Base-by-base conservation (phyloP, 1,139 yeast genomes). In the Insectozyma bohioensis region DNA sequence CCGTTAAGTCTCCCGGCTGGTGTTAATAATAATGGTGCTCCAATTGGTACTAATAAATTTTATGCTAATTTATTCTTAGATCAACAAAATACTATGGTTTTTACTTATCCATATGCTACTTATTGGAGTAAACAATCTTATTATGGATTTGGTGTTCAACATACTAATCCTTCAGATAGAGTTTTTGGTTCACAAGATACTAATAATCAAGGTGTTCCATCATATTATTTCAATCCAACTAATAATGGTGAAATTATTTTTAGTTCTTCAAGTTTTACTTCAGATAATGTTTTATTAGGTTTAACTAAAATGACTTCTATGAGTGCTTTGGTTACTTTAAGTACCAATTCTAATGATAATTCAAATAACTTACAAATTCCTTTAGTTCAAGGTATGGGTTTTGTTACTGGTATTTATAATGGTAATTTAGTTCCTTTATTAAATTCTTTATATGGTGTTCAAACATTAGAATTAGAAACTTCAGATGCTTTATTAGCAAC, bases 101-200 rank as follows among this genome's bases (percentile, higher is more conserved):
- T 85, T 81, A 76, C 95, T 1, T 88, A 82, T 48, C 97, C 97
- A 2, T 87, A 85, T 51, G 79, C 87, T 2, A 58, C 87, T 26
- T 85, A 86, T 80, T 79, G 73, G 69, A 49, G 49, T 18, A 65
- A 63, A 18, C 20, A 26, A 5, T 58, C 48, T 30, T 59, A 61
- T 45, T 68, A 65, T 49, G 92, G 90, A 4, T 61, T 87, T 31
- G 95, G 82, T 3, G 67, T 85, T 8, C 76, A 85, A 28, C 88
- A 85, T 47, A 73, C 80, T 3, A 61, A 69, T n/a, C 65, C 66
- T 1, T 51, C 69, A 4, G 75, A 79, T 40, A 69, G 80, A 43
- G 88, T 82, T 1, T 80, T 66, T 53, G 95, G 94, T 1, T 79
- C 82, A 6, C 58, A 30, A 49, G 49, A 31, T 53, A 55, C 40